Evolutionary conservation across 2,329 filamentous ascomycete species (phyloP), one percentile per base, ranked within the genome.

Genomic region (Metarhizium brunneum): DNA sequence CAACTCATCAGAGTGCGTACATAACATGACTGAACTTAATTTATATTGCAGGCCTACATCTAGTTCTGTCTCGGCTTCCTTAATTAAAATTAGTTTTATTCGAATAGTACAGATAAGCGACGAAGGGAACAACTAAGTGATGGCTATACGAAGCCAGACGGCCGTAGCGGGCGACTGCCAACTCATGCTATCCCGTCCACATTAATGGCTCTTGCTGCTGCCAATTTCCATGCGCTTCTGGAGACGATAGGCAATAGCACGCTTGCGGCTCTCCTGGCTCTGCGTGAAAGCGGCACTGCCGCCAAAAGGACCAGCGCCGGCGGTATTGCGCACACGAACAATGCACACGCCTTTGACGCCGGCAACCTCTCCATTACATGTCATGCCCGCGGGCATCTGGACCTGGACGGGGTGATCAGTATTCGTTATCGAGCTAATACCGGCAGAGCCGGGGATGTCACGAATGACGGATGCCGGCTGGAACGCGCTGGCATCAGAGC

Each of bases 311-410:
- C 82, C 82, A 6, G 82, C 80, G n/a, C 76, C 67, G 6, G 82
- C 80, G 6, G 68, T 62, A 71, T 86, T 86, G 65, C 80, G 76
- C 58, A 86, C 70, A 57, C 81, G 77, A 32, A 82, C 81, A 53
- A 86, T 67, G 70, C 83, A 86, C 61, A 85, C 81, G 63, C 83
- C 82, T 57, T 73, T 63, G 14, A 77, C 83, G 30, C 81, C 82
- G 53, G 76, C 84, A 7, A 80, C 80, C 47, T 73, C 74, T 55
- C 76, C 85, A 35, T 78, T 74, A 69, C 85, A 87, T 32, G 81
- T 85, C 83, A 86, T 87, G 54, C 84, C 85, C 16, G 66, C 59
- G 25, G 85, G 84, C 80, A 87, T 86, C 68, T 84, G 76, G 55
- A 87, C 78, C 59, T 76, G 79, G 63, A 87, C 70, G 52, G 81